Base-by-base conservation (phyloP, 805 yeast species). In the Candida sanyiensis region DNA sequence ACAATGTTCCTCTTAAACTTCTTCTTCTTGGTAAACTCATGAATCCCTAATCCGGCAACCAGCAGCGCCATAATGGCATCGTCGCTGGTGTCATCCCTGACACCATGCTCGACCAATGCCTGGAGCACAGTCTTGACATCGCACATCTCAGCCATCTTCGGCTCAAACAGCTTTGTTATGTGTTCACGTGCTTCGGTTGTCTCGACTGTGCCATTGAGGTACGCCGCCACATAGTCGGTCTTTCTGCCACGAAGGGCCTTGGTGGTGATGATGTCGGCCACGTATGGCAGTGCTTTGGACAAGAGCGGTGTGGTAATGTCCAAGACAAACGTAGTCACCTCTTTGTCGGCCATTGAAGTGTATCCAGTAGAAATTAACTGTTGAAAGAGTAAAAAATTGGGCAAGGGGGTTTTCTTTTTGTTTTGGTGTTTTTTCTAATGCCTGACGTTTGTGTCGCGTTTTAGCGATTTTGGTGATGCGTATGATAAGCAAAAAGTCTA, bases 161-260 rank as follows among this genome's bases (percentile, higher is more conserved):
- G 26, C 3, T 28, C 33, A n/a, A 36, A 39, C 7, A 44, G 21
- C n/a, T 28, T 20, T 2, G 33, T 16, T 7, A 42, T 45, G 15
- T 34, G 39, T 10, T 40, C 37, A 17, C 43, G 30, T 5, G 27
- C 24, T 6, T 39, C 43, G n/a, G 35, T 31, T 3, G 36, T 35
- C 11, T 35, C 43, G 21, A 30, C 21, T 6, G 43, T 39, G 15
- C 43, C 43, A 11, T 54, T 61, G 1, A 59, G 44, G 4, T 63
- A 48, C n/a, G 67, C 47, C 0, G 66, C 56, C 3, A 67, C 57
- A 22, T 56, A 51, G 43, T 70, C 75, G 1, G 72, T 66, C 45
- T 64, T 64, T 20, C 69, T 39, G 7, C 55, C 67, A 27, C 46
- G 39, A n/a, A 46, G 29, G 18, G 30, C 51, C 28, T 52, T 54